phyloP scores from a whole-genome alignment of 1,139 yeast genomes.

The Candida mesenterica region DNA sequence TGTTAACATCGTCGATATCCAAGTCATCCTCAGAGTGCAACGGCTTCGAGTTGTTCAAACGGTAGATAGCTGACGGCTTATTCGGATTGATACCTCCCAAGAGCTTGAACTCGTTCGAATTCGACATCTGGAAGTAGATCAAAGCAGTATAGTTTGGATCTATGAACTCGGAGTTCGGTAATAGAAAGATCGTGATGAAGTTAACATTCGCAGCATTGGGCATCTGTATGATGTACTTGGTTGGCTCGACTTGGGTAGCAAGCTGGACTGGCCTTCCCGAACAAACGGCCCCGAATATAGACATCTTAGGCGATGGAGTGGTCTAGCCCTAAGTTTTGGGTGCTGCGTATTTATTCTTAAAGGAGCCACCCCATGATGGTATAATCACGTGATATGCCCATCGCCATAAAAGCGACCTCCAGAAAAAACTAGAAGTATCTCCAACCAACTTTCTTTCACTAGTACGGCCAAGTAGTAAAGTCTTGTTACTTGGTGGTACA shows the following conservation, averaged over 20 bases:
- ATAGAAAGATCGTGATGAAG: slow-evolving; percentile 70
- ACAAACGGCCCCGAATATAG: slow-evolving; percentile 57
- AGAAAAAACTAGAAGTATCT: not conserved
- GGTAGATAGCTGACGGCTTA: slow-evolving; percentile 92
- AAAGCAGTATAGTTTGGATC: slow-evolving; percentile 77
- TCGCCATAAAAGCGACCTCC: not conserved
- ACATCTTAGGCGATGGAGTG: no score
- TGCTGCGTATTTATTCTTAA: no score
- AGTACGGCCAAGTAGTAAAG: slow-evolving; percentile 6
- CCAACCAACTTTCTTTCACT: not conserved
- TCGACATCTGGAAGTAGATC: slow-evolving; percentile 84
- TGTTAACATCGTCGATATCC: slow-evolving; percentile 13
- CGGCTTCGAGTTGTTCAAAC: slow-evolving; percentile 53
- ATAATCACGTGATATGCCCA: not conserved
- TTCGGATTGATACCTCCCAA: slow-evolving; percentile 71
- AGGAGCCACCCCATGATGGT: no score
- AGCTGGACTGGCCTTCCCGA: slow-evolving; percentile 56
- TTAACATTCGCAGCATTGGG: slow-evolving; percentile 64
- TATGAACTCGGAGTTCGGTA: slow-evolving; percentile 63
- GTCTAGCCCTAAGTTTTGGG: no score
- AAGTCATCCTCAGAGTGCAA: slow-evolving; percentile 34
- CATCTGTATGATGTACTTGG: slow-evolving; percentile 60
- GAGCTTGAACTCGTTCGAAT: slow-evolving; percentile 62
- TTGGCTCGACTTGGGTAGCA: slow-evolving; percentile 61
- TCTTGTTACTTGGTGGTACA: slow-evolving; percentile 7